These are phyloP conservation scores for Arthromyces matolae DNA, from an alignment of 768 basidiomycete genomes.

Conservation along the genomic window DNA sequence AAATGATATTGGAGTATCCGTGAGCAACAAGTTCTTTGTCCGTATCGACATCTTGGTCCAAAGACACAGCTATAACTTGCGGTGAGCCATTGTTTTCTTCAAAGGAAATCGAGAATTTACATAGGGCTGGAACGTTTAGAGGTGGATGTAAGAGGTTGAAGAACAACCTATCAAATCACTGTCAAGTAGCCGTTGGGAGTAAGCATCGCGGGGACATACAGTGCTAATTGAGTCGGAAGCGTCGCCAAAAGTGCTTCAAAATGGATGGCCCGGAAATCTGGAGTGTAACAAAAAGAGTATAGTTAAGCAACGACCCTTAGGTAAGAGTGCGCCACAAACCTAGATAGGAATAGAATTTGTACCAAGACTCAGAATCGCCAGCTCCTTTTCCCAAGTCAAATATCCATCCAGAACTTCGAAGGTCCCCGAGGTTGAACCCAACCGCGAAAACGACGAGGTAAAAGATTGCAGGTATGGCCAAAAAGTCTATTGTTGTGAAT, in stretches of 20 bases:
- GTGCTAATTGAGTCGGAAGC: constrained; percentile 89
- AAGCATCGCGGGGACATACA: constrained; percentile 48
- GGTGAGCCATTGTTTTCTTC: no score
- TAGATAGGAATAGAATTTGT: constrained; percentile 78
- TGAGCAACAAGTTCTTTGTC: constrained; percentile 91
- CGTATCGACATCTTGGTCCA: constrained; percentile 85
- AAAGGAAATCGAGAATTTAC: constrained; percentile 33
- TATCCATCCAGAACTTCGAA: no score
- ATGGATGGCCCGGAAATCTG: constrained; percentile 59
- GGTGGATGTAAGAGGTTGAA: constrained; percentile 86
- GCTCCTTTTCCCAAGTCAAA: constrained; percentile 62
- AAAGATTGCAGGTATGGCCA: no score
- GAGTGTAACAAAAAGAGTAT: background rate
- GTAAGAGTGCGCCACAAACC: constrained; percentile 43
- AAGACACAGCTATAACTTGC: constrained; percentile 67
- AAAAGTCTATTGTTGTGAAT: no score
- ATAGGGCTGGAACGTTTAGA: constrained; percentile 85
- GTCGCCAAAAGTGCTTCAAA: constrained; percentile 75
- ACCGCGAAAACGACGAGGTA: no score
- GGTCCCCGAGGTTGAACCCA: no score
- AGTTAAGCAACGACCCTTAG: background rate
- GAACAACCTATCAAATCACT: constrained; percentile 50
- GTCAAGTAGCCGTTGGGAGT: background rate
- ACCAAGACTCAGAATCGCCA: constrained; percentile 63
- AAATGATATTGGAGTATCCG: constrained; percentile 84